A percentile compares a stretch with the other conserved stretches of the same genome.
Conservation (phyloP, 192 early-diverging fungal species). For the Gamsiella multidivaricata region DNA sequence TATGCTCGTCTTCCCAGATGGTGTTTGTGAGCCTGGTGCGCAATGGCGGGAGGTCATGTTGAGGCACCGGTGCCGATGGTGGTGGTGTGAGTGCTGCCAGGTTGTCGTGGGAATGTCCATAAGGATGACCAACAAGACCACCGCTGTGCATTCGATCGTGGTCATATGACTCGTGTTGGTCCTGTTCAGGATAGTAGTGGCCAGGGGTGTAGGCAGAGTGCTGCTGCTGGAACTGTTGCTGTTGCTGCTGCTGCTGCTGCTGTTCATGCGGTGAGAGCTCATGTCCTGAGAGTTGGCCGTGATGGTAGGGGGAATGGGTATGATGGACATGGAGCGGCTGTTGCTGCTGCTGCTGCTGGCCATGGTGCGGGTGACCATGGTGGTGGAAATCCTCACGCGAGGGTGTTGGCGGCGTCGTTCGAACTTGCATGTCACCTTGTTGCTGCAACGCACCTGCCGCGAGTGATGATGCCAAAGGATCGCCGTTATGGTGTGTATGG, state of each 20-base stretch:
- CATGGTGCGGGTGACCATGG: constrained; percentile 22
- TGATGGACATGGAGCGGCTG: constrained; percentile 45
- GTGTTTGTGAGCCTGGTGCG: constrained; percentile 74
- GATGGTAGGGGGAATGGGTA: constrained; percentile 29
- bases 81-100: constrained; percentile 38
- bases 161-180: constrained; percentile 38
- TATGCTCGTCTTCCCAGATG: constrained; percentile 87
- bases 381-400: constrained; percentile 43
- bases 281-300: constrained; percentile 20
- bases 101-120: constrained; percentile 36
- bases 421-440: constrained; percentile 26
- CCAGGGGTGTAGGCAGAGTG: constrained; percentile 15
- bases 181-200: constrained; percentile 41
- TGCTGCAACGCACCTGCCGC: constrained; percentile 18
- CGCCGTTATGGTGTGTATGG: constrained; percentile 16
- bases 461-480: constrained; percentile 16
- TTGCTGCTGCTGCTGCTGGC: constrained; percentile 21
- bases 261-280: constrained; percentile 26
- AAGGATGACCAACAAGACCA: constrained; percentile 42
- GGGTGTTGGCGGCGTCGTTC: constrained; percentile 12
- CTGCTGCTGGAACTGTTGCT: constrained; percentile 20
- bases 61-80: constrained; percentile 33
- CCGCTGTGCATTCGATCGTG: constrained; percentile 40
- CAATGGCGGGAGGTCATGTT: constrained; percentile 49
- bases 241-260: constrained; percentile 41